Conservation (phyloP, 2,329 filamentous ascomycete genomes). For the Onygena corvina region DNA sequence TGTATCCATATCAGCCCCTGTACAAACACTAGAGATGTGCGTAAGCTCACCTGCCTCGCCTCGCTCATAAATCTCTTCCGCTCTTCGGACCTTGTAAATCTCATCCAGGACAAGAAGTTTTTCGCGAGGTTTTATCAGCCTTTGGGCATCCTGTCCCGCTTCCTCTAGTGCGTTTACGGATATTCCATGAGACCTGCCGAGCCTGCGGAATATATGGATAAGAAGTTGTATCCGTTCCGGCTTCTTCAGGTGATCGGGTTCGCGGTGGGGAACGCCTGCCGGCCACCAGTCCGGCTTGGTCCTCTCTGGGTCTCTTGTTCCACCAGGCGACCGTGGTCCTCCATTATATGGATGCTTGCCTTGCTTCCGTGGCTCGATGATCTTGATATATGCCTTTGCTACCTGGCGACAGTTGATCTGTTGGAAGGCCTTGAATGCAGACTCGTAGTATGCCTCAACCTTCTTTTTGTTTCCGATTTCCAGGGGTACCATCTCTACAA, state of each 20-base stretch:
- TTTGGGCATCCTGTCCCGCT: slow-evolving; percentile 27
- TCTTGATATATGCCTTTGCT: slow-evolving; percentile 36
- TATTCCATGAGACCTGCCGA: slow-evolving; percentile 24
- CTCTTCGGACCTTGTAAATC: slow-evolving; percentile 21
- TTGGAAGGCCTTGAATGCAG: slow-evolving; percentile 33
- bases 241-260: slow-evolving; percentile 39
- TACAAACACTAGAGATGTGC: slow-evolving; percentile 15
- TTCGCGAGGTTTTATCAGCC: slow-evolving; percentile 27
- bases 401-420: slow-evolving; percentile 35
- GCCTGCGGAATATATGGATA: slow-evolving; percentile 32
- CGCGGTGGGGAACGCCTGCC: slow-evolving; percentile 38
- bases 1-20: slow-evolving; percentile 11
- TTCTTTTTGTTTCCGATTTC: slow-evolving; percentile 27
- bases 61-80: slow-evolving; percentile 33
- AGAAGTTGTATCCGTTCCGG: slow-evolving; percentile 31
- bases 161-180: slow-evolving; percentile 31
- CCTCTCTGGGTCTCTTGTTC: slow-evolving; percentile 32
- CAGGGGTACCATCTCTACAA: neutral
- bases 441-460: slow-evolving; percentile 30
- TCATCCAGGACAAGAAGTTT: slow-evolving; percentile 31
- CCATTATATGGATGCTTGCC: slow-evolving; percentile 40
- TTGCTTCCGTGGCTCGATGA: slow-evolving; percentile 38
- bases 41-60: slow-evolving; percentile 31
- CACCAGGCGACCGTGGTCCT: slow-evolving; percentile 28
- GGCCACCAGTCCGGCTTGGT: slow-evolving; percentile 35